Evolutionary conservation across 2,329 filamentous ascomycete species (phyloP).

Genomic region (Scedosporium dehoogii): DNA sequence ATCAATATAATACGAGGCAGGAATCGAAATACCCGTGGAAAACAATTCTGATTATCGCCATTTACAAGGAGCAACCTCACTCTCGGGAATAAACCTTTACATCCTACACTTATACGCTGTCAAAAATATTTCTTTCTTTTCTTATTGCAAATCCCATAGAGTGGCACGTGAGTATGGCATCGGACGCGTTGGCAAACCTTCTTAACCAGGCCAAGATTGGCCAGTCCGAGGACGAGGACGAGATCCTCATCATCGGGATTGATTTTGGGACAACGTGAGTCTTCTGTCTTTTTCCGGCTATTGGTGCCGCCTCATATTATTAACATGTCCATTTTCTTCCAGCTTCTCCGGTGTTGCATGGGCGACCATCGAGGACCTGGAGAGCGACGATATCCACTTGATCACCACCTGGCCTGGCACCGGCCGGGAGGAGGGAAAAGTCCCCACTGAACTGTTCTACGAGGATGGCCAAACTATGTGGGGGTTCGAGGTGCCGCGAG

Average conservation of each 20-base stretch:
- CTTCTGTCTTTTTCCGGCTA: neutral
- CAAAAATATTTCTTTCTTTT: neutral
- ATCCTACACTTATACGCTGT: neutral
- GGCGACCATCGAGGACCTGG: conserved; percentile 16
- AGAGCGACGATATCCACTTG: conserved; percentile 17
- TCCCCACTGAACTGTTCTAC: conserved; percentile 18
- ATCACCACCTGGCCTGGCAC: conserved; percentile 20
- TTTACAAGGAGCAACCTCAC: neutral
- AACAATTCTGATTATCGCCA: neutral
- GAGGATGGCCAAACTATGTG: conserved; percentile 11
- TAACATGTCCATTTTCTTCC: neutral
- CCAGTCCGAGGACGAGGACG: conserved; percentile 1
- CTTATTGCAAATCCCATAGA: neutral
- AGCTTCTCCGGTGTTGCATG: conserved; percentile 32
- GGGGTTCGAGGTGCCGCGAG: conserved; percentile 20
- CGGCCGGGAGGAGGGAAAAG: conserved; percentile 22
- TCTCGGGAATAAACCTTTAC: neutral
- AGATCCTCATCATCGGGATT: conserved; percentile 26
- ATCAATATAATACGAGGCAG: neutral
- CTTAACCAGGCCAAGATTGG: neutral
- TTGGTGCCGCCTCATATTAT: no score
- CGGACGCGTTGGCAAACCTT: neutral
- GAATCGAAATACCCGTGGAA: neutral
- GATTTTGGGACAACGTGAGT: conserved; percentile 37
- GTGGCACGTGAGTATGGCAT: neutral